phyloP scores from a whole-genome alignment of 176 grass and related monocot species.

The Rhipidocladum racemiflorum region DNA sequence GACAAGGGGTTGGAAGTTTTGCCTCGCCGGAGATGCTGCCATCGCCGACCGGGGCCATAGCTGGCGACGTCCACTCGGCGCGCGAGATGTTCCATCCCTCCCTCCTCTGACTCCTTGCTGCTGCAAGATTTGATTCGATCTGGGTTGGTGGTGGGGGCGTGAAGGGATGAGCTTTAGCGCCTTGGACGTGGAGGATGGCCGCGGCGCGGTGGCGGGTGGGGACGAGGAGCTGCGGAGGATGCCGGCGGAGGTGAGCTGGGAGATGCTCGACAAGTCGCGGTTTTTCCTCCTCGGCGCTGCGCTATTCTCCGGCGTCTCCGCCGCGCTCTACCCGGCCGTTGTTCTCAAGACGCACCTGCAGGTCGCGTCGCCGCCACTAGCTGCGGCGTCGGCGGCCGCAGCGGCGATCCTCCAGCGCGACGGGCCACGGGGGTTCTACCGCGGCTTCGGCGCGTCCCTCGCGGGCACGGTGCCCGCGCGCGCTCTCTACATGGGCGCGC shows the following conservation, averaged over 20 bases:
- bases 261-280: slow-evolving; percentile 70
- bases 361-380: slow-evolving; percentile 1
- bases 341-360: slow-evolving; percentile 63
- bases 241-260: slow-evolving; percentile 72
- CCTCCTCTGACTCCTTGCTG: slow-evolving; percentile 7
- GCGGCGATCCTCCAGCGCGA: slow-evolving; percentile 47
- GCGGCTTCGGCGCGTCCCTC: slow-evolving; percentile 54
- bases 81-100: slow-evolving; percentile 39
- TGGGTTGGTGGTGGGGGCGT: background rate
- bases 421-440: slow-evolving; percentile 58
- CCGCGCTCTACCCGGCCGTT: slow-evolving; percentile 54
- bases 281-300: slow-evolving; percentile 58
- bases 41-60: background rate
- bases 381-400: slow-evolving; percentile 24
- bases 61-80: slow-evolving; percentile 17
- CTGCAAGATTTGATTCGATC: background rate
- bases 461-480: slow-evolving; percentile 60
- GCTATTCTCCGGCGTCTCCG: slow-evolving; percentile 63
- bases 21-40: slow-evolving; percentile 30
- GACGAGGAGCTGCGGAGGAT: background rate
- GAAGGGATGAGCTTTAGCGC: slow-evolving; percentile 51
- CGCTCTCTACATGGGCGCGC: slow-evolving; percentile 62
- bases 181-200: slow-evolving; percentile 22
- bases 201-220: background rate
- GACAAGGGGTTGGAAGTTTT: background rate